A percentile compares a stretch with the other conserved stretches of the same genome.
phyloP scores from a whole-genome alignment of 1,284 basidiomycete species.

The Boletus calvinii region DNA sequence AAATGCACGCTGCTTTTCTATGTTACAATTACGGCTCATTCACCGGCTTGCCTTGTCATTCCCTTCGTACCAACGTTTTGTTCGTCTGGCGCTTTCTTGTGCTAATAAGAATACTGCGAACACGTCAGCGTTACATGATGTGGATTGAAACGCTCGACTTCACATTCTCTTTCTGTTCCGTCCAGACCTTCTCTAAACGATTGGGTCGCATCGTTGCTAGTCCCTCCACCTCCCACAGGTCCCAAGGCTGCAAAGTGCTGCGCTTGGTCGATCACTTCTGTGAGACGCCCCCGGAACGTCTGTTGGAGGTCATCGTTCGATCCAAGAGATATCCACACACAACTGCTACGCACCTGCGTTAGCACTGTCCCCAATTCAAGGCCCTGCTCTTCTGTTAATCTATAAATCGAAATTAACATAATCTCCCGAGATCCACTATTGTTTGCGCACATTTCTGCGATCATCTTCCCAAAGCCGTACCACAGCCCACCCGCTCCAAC shows the following conservation, averaged over 20 bases:
- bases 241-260: constrained; percentile 83
- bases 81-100: constrained; percentile 74
- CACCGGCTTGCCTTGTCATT: constrained; percentile 53
- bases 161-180: constrained; percentile 82
- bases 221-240: constrained; percentile 51
- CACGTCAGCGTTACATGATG: constrained; percentile 4
- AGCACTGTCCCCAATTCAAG: constrained; percentile 69
- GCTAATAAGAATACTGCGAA: constrained; percentile 76
- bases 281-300: constrained; percentile 79
- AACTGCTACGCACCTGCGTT: constrained; percentile 51
- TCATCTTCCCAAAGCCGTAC: constrained; percentile 85
- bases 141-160: constrained; percentile 29
- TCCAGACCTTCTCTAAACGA: constrained; percentile 87
- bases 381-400: constrained; percentile 69
- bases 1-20: background rate
- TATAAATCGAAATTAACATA: constrained; percentile 30
- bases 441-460: constrained; percentile 70
- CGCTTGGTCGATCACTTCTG: constrained; percentile 85
- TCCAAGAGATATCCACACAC: background rate
- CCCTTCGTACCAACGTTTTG: constrained; percentile 83
- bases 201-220: constrained; percentile 60
- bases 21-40: constrained; percentile 12
- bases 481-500: constrained; percentile 86
- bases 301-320: constrained; percentile 32
- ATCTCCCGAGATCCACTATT: constrained; percentile 8